phyloP scores from a whole-genome alignment of 2,329 filamentous ascomycete species.

The Trichoderma aggressivum region DNA sequence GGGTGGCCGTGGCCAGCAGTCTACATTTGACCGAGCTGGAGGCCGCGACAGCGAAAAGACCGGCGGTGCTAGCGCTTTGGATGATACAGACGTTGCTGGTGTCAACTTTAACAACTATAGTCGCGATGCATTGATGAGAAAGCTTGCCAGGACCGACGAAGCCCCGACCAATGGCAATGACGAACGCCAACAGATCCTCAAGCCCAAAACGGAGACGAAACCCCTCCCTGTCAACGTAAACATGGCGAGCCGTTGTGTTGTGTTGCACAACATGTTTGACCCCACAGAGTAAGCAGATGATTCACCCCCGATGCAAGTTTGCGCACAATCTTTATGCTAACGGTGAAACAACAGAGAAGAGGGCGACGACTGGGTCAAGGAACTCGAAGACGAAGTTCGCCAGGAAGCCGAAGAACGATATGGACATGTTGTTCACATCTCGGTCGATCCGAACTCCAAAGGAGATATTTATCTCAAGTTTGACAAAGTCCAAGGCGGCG shows the following conservation, averaged over 20 bases:
- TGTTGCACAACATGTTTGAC: constrained; percentile 95
- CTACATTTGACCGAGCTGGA: constrained; percentile 86
- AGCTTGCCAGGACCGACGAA: constrained; percentile 94
- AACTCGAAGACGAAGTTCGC: constrained; percentile 90
- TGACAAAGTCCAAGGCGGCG: constrained; percentile 88
- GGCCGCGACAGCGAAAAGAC: constrained; percentile 87
- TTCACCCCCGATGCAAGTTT: background rate
- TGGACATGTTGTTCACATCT: constrained; percentile 95
- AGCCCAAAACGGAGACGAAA: constrained; percentile 76
- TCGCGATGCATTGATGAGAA: constrained; percentile 96
- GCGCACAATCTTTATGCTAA: constrained; percentile 31
- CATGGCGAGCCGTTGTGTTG: constrained; percentile 88
- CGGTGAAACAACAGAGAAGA: constrained; percentile 62
- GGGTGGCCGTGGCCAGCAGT: constrained; percentile 81
- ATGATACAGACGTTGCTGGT: constrained; percentile 95
- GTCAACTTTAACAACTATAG: constrained; percentile 99
- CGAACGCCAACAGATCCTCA: constrained; percentile 64
- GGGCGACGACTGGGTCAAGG: constrained; percentile 84
- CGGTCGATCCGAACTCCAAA: constrained; percentile 86
- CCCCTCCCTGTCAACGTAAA: constrained; percentile 81
- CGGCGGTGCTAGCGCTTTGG: constrained; percentile 86
- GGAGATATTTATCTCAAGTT: constrained; percentile 99
- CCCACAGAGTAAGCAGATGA: constrained; percentile 70
- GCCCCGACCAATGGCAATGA: constrained; percentile 60
- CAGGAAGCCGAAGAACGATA: constrained; percentile 93